These are phyloP conservation scores for Xanthoparmelia taractica DNA, from an alignment of 495 filamentous ascomycete species.

Conservation along the genomic window DNA sequence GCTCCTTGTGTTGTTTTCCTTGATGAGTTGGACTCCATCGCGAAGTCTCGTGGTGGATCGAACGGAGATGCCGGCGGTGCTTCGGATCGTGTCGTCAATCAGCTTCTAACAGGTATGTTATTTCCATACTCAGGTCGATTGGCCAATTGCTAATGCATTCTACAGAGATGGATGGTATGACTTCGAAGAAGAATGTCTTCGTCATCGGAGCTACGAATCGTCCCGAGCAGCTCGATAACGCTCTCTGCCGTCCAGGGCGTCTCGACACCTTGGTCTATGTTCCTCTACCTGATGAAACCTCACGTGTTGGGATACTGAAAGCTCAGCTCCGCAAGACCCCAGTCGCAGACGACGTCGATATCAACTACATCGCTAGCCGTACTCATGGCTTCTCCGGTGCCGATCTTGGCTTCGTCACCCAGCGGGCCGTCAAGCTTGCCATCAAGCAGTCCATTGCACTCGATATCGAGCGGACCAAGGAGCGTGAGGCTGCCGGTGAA, in stretches of 20 bases:
- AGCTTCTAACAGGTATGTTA: conserved; percentile 86
- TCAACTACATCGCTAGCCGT: conserved; percentile 88
- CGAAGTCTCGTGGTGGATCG: conserved; percentile 97
- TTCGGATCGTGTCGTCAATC: conserved; percentile 98
- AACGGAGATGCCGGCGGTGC: conserved; percentile 95
- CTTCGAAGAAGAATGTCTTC: conserved; percentile 99
- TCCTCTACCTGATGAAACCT: conserved; percentile 83
- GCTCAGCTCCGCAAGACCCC: conserved; percentile 98
- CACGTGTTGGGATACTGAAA: conserved; percentile 80
- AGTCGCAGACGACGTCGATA: conserved; percentile 76
- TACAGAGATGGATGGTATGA: conserved; percentile 97
- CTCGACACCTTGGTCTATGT: conserved; percentile 98
- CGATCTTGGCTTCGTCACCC: conserved; percentile 97
- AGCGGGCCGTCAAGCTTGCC: conserved; percentile 97
- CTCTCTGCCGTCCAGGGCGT: conserved; percentile 95
- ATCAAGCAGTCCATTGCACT: conserved; percentile 92
- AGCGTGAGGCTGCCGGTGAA: conserved; percentile 77
- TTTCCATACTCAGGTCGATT: conserved; percentile 3
- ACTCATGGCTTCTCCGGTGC: conserved; percentile 99
- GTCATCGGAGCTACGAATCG: conserved; percentile 98
- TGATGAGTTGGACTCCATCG: conserved; percentile 97
- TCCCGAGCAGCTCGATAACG: conserved; percentile 96
- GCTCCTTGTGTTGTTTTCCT: conserved; percentile 99
- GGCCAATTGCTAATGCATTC: conserved; percentile 37
- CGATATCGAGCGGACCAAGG: conserved; percentile 83